phyloP scores from a whole-genome alignment of 2,329 filamentous ascomycete species.

The Aureobasidium sp. region DNA sequence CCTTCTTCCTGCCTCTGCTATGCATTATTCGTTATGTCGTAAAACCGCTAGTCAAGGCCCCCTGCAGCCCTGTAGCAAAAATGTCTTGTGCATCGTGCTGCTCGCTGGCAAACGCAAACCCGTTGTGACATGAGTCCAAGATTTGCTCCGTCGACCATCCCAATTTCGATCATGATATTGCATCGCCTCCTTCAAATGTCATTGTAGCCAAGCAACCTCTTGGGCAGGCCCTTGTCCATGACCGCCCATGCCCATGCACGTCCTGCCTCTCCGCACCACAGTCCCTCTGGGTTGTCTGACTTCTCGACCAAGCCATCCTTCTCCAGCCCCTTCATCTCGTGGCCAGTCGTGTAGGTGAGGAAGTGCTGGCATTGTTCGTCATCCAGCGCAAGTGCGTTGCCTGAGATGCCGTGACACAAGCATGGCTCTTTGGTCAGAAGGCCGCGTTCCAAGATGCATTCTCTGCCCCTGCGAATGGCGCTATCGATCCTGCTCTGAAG shows the following conservation, averaged over 20 bases:
- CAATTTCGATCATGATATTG: background rate
- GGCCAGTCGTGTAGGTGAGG: constrained; percentile 50
- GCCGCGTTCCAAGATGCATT: constrained; percentile 51
- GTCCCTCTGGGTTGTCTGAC: constrained; percentile 42
- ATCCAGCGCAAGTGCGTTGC: constrained; percentile 54
- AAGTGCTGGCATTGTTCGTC: constrained; percentile 50
- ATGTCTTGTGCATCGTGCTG: background rate
- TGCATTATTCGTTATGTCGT: constrained; percentile 10
- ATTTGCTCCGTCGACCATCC: background rate
- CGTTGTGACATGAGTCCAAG: background rate
- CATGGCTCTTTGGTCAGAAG: constrained; percentile 58
- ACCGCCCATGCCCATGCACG: constrained; percentile 40
- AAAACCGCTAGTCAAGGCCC: constrained; percentile 6
- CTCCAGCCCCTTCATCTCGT: constrained; percentile 49
- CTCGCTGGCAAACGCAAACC: background rate
- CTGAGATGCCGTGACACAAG: constrained; percentile 57
- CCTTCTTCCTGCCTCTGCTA: constrained; percentile 6
- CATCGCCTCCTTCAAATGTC: constrained; percentile 34
- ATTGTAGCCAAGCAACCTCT: constrained; percentile 44
- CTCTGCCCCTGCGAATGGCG: constrained; percentile 46
- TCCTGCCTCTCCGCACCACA: constrained; percentile 41
- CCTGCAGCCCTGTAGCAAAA: constrained; percentile 3
- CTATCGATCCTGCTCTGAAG: constrained; percentile 48
- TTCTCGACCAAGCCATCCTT: constrained; percentile 47
- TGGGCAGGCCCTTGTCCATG: constrained; percentile 38